Evolutionary conservation across 2,329 filamentous ascomycete genomes (phyloP), one percentile per base, ranked within the genome.

Genomic region (Thielaviopsis punctulata): DNA sequence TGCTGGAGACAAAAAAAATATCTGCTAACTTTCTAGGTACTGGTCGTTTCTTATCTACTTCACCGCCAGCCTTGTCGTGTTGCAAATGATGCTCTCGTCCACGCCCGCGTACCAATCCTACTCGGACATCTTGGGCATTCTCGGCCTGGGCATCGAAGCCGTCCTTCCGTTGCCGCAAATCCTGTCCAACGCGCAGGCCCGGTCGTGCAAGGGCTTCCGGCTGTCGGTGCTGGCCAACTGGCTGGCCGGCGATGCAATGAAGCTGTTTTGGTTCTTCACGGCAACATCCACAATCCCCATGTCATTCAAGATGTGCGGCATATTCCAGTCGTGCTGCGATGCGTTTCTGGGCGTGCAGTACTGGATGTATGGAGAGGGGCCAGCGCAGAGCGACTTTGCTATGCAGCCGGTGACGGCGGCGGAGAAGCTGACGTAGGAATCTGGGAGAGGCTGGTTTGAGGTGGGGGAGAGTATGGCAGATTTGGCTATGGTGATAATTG

Each of bases 231-330:
- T 92, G 54, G 76, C 72, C 24, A 87, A 81, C 63, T 93, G 86
- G 86, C 69, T 93, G 51, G 68, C 82, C 2, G 86, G 86, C 56
- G 86, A 93, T 65, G 72, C 76, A 8, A 87, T 92, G 80, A 93
- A 93, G 73, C 84, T 90, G 74, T 84, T 87, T 61, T 83, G 79
- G 79, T 92, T 90, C 69, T 83, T 89, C 56, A 84, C 80, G 1
- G 76, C 82, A 1, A 76, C 73, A 1, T 77, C 77, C 3, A 71
- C 75, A 60, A 86, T 92, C 27, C 85, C 86, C 0, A 75, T 75
- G 73, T 79, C 83, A 1, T 93, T 92, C 66, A 90, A 90, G 69
- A 66, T 86, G 19, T 90, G 85, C 62, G 86, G 84, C 58, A 72
- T 87, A 52, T 88, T 92, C 66, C 86, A 92, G 70, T 83, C 84